phyloP scores from a whole-genome alignment of 129 eudicot genomes.

The Oenanthe sinensis region DNA sequence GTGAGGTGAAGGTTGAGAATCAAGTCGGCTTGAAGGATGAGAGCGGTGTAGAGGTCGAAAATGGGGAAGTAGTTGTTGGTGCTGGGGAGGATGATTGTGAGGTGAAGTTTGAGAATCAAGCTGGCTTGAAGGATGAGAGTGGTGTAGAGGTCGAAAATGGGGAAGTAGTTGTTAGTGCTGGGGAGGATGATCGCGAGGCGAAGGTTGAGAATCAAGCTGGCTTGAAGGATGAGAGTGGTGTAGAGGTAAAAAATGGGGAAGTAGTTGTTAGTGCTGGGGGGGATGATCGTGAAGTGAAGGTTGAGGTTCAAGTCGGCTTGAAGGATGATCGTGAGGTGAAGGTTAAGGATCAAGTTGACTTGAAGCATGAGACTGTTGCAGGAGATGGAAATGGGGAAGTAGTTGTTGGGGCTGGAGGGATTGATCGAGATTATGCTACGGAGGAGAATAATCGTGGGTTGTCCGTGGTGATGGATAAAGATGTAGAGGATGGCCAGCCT shows the following conservation, averaged over 20 bases:
- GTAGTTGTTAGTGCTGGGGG: conserved; percentile 16
- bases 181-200: not conserved
- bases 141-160: not conserved
- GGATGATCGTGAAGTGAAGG: not conserved
- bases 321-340: conserved; percentile 1
- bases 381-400: conserved; percentile 15
- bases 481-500: not conserved
- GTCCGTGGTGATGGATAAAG: conserved; percentile 7
- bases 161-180: conserved; percentile 18
- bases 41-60: not conserved
- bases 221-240: conserved; percentile 5
- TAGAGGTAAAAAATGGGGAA: not conserved
- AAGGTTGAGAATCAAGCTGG: conserved; percentile 17
- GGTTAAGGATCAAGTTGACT: not conserved
- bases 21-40: not conserved
- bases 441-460: conserved; percentile 12
- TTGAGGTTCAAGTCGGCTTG: conserved; percentile 13
- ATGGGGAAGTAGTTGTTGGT: not conserved
- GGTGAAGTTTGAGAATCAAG: conserved; percentile 20
- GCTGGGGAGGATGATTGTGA: conserved; percentile 14
- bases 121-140: not conserved
- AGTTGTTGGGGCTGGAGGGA: conserved; percentile 16
- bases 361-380: not conserved
- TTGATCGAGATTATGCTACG: conserved; percentile 7
- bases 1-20: conserved; percentile 22